phyloP scores from a whole-genome alignment of 108 stramenopile species.

The Nitzschia inconspicua region DNA sequence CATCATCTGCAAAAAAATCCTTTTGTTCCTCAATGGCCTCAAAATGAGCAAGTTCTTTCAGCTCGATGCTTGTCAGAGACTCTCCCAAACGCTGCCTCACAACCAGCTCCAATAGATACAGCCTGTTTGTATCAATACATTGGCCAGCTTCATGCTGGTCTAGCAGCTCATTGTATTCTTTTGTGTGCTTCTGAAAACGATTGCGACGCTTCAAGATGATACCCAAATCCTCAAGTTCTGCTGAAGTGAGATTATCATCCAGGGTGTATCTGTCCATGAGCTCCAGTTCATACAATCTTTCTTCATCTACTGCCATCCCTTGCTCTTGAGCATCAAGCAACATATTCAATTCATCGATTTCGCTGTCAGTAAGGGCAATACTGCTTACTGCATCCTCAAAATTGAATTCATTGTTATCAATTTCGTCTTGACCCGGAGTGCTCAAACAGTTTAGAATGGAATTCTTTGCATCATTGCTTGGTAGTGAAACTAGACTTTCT shows the following conservation, averaged over 20 bases:
- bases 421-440: background rate
- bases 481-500: background rate
- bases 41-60: too few relatives aligned
- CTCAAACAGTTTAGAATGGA: background rate
- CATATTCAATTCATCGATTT: conserved; percentile 13
- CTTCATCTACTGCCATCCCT: conserved; percentile 13
- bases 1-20: too few relatives aligned
- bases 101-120: conserved; percentile 17
- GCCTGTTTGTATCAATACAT: conserved; percentile 13
- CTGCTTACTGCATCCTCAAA: background rate
- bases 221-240: background rate
- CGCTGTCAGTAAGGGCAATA: background rate
- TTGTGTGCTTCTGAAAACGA: background rate
- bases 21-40: too few relatives aligned
- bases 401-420: background rate
- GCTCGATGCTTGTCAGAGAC: background rate
- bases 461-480: background rate
- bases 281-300: conserved; percentile 21
- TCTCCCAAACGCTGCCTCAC: conserved; percentile 11
- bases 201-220: too few relatives aligned
- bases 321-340: conserved; percentile 5
- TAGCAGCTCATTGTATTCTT: background rate
- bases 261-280: conserved; percentile 6
- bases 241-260: background rate
- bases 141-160: conserved; percentile 6